Evolutionary conservation across 2,329 filamentous ascomycete species (phyloP), one percentile per base, ranked within the genome.

Genomic region (Coniella lustricola): DNA sequence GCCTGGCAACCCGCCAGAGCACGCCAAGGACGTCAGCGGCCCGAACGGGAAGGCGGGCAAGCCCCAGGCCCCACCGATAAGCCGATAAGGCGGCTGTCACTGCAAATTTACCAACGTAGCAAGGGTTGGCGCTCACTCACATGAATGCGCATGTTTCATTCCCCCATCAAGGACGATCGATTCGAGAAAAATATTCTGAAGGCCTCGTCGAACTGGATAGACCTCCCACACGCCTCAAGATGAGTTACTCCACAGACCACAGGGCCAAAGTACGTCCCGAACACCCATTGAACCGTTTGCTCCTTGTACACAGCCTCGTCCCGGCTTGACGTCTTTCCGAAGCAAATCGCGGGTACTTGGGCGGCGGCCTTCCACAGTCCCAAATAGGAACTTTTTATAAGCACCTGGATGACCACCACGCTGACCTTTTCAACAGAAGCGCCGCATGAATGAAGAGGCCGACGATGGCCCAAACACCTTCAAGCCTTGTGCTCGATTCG

Each of bases 401-500:
- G 25, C 14, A 16, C 16, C 13, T 25, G 38, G 25, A 29, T 5
- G 25, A 10, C 20, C 16, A 12, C 36, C 10, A 3, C 21, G 12
- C 36, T 16, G n/a, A 10, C 3, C n/a, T 44, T 53, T 31, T 20
- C n/a, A 12, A 12, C 49, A 81, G 77, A 77, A 75, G 61, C 71
- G 75, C 47, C 77, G 77, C 52, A 67, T 70, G 31, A 67, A 65
- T 29, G 62, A 68, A 53, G 54, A 56, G 20, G 58, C 54, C 10
- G 60, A 61, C 21, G 56, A 48, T 46, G 56, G 60, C 54, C 61
- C 70, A 21, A 75, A 80, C 55, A 82, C 79, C 3, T 80, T 82
- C 20, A 87, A 83, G 62, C 84, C 85, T 3, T 82, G 81, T 4
- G 81, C 84, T 8, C 69, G 83, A 33, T 91, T 88, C 67, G 72